phyloP scores from a whole-genome alignment of 2,329 filamentous ascomycete species.

The Lasiodiplodia theobromae region DNA sequence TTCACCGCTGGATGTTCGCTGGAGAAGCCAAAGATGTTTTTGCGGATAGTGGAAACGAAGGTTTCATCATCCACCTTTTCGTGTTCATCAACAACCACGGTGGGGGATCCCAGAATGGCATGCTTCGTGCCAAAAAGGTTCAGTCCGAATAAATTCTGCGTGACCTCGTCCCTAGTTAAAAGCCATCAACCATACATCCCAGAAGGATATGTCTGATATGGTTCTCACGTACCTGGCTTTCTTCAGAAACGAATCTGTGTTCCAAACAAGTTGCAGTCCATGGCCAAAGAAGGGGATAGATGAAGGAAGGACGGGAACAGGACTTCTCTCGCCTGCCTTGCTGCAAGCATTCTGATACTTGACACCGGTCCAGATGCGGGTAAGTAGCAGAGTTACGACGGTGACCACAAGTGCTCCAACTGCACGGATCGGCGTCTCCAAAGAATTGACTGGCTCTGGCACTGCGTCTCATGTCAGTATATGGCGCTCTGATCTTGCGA shows the following conservation, averaged over 20 bases:
- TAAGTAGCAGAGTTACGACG: conserved; percentile 38
- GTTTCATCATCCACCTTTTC: conserved; percentile 11
- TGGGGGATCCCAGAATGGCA: conserved; percentile 6
- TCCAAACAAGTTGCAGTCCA: conserved; percentile 56
- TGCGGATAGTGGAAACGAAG: conserved; percentile 20
- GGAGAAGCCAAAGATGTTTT: conserved; percentile 15
- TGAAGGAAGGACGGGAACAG: conserved; percentile 61
- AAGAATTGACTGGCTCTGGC: conserved; percentile 8
- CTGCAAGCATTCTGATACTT: conserved; percentile 39
- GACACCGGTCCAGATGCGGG: conserved; percentile 32
- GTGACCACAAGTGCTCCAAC: conserved; percentile 5
- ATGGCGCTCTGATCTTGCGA: neutral
- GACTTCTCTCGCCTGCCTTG: conserved; percentile 43
- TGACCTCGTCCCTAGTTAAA: conserved; percentile 17
- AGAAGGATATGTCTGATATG: neutral
- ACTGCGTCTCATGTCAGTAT: neutral
- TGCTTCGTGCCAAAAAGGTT: conserved; percentile 32
- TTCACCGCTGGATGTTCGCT: neutral
- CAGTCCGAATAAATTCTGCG: conserved; percentile 18
- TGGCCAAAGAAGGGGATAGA: conserved; percentile 67
- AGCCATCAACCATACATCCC: conserved; percentile 33
- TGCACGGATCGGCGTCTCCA: conserved; percentile 11
- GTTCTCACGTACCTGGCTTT: conserved; percentile 47
- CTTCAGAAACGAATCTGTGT: conserved; percentile 54
- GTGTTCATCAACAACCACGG: neutral